Evolutionary conservation across 176 grass and related monocot genomes (phyloP).

Genomic region (Musa beccarii): DNA sequence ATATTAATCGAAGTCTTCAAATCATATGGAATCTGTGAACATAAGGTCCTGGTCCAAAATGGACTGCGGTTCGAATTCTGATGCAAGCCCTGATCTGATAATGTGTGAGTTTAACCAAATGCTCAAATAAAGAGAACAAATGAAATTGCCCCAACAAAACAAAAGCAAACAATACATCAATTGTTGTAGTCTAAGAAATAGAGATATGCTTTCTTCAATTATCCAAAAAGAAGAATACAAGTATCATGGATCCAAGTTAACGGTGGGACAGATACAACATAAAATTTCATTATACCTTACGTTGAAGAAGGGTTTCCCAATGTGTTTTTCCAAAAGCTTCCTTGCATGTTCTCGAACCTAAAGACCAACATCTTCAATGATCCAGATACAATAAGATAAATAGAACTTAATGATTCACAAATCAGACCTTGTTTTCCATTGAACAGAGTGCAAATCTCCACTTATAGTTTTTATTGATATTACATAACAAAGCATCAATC

Average conservation of each 20-base stretch:
- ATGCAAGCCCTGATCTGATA: too few species aligned
- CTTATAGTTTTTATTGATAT: slow-evolving; percentile 53
- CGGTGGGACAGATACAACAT: not conserved
- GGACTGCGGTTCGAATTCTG: too few species aligned
- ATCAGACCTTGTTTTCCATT: slow-evolving; percentile 87
- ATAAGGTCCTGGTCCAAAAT: too few species aligned
- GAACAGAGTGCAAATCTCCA: slow-evolving; percentile 95
- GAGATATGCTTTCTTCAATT: not conserved
- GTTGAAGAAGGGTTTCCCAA: slow-evolving; percentile 87
- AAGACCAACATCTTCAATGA: slow-evolving; percentile 9
- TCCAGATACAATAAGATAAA: slow-evolving; percentile 6
- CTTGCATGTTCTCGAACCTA: slow-evolving; percentile 95
- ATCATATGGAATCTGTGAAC: too few species aligned
- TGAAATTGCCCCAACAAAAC: not conserved
- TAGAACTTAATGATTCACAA: slow-evolving; percentile 20
- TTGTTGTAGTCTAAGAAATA: not conserved
- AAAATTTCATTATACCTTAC: slow-evolving; percentile 40
- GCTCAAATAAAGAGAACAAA: too few species aligned
- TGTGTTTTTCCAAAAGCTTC: slow-evolving; percentile 88
- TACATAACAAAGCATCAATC: slow-evolving; percentile 93
- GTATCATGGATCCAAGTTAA: not conserved
- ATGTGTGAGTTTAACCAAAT: too few species aligned
- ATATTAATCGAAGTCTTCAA: too few species aligned
- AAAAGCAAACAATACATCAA: not conserved
- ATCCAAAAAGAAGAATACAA: not conserved